Conservation (phyloP, 352 stramenopile species). For the Thraustotheca clavata region DNA sequence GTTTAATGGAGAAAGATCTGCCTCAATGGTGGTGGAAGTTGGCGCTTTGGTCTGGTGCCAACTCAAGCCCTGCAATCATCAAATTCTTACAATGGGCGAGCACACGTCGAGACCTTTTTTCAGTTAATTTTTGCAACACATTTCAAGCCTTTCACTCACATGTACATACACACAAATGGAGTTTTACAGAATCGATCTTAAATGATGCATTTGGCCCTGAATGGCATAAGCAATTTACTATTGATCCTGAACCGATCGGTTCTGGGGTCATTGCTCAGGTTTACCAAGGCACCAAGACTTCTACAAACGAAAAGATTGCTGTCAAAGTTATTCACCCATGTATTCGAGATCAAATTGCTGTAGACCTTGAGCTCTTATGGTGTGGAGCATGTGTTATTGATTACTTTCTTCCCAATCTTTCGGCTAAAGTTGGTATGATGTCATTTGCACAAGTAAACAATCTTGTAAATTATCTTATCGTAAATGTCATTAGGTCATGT, state of each 20-base stretch:
- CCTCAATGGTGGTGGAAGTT: constrained; percentile 52
- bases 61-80: constrained; percentile 85
- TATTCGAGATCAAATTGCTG: constrained; percentile 75
- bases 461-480: background rate
- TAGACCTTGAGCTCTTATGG: constrained; percentile 81
- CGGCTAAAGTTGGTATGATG: constrained; percentile 33
- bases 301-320: constrained; percentile 58
- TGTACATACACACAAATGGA: constrained; percentile 80
- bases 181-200: constrained; percentile 75
- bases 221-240: constrained; percentile 52
- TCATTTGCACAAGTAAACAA: constrained; percentile 50
- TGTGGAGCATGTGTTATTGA: constrained; percentile 59
- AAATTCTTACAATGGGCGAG: constrained; percentile 96
- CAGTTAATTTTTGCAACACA: constrained; percentile 81
- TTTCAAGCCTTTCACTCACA: constrained; percentile 87
- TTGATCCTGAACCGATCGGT: constrained; percentile 62
- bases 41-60: constrained; percentile 47
- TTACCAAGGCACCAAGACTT: constrained; percentile 74
- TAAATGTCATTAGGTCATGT: constrained; percentile 51
- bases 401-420: constrained; percentile 17
- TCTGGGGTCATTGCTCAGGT: constrained; percentile 94
- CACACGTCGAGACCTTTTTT: constrained; percentile 92
- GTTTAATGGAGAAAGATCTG: background rate
- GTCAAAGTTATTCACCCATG: constrained; percentile 92
- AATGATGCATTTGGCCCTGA: constrained; percentile 76